Conservation (phyloP, 192 early-diverging fungal genomes). For the Lunasporangiospora selenospora region DNA sequence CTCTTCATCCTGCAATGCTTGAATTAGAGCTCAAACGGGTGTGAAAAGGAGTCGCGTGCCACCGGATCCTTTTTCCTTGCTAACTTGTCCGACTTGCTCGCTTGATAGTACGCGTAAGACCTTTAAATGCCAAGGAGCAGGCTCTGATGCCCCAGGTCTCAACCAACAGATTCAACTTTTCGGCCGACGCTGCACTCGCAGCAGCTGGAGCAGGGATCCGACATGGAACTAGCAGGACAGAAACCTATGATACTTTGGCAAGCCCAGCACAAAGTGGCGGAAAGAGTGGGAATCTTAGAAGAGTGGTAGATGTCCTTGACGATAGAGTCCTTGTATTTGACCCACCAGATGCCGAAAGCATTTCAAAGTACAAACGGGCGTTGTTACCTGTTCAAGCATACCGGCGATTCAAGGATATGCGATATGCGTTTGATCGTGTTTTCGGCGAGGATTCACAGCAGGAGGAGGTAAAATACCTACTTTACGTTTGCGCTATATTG, state of each 20-base stretch:
- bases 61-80: no score
- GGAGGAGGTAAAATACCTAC: constrained; percentile 64
- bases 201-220: constrained; percentile 5
- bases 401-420: constrained; percentile 72
- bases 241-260: background rate
- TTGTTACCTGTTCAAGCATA: constrained; percentile 63
- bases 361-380: constrained; percentile 45
- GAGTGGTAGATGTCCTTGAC: constrained; percentile 68
- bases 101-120: constrained; percentile 66
- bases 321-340: constrained; percentile 81
- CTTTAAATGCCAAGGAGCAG: constrained; percentile 61
- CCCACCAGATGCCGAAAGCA: constrained; percentile 62
- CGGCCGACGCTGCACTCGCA: constrained; percentile 41
- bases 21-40: no score
- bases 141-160: constrained; percentile 46
- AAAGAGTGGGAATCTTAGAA: constrained; percentile 31
- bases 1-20: background rate
- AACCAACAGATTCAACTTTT: constrained; percentile 53
- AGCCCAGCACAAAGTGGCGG: background rate
- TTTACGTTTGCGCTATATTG: no score
- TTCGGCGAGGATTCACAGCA: constrained; percentile 76
- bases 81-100: constrained; percentile 54
- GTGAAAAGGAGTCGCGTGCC: no score
- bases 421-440: constrained; percentile 80
- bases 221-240: background rate